Conservation (phyloP, 371 early-diverging fungal genomes). For the Caulochytrium protostelioides region DNA sequence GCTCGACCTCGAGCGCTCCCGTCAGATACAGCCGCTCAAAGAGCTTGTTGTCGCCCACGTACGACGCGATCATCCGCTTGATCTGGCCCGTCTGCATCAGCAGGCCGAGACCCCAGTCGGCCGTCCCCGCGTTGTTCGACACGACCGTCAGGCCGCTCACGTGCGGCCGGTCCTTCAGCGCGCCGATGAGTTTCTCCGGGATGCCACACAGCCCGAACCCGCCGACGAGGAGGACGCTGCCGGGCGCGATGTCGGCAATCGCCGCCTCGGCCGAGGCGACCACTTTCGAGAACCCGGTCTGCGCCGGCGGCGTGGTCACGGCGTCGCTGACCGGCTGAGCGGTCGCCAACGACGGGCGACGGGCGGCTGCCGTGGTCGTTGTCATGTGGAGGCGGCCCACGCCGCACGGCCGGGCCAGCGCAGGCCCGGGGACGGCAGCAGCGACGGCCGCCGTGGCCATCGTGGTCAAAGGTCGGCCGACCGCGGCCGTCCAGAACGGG, state of each 20-base stretch:
- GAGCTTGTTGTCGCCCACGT: constrained; percentile 50
- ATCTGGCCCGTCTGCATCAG: constrained; percentile 28
- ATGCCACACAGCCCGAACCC: constrained; percentile 46
- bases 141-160: constrained; percentile 41
- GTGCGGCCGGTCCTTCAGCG: constrained; percentile 22
- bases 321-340: no score
- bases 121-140: constrained; percentile 35
- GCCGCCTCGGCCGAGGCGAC: constrained; percentile 21
- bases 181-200: constrained; percentile 42
- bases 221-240: constrained; percentile 31
- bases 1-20: constrained; percentile 50
- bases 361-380: no score
- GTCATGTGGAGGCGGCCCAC: no score
- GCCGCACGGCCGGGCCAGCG: no score
- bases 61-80: constrained; percentile 45
- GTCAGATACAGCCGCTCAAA: constrained; percentile 45
- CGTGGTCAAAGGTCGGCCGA: no score
- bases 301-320: neutral
- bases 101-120: constrained; percentile 39
- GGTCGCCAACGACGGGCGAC: no score
- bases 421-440: no score
- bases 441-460: no score
- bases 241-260: constrained; percentile 25
- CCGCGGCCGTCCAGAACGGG: no score
- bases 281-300: constrained; percentile 2